These are phyloP conservation scores for Flaveria brownii DNA, from an alignment of 129 eudicot species.

Conservation along the genomic window DNA sequence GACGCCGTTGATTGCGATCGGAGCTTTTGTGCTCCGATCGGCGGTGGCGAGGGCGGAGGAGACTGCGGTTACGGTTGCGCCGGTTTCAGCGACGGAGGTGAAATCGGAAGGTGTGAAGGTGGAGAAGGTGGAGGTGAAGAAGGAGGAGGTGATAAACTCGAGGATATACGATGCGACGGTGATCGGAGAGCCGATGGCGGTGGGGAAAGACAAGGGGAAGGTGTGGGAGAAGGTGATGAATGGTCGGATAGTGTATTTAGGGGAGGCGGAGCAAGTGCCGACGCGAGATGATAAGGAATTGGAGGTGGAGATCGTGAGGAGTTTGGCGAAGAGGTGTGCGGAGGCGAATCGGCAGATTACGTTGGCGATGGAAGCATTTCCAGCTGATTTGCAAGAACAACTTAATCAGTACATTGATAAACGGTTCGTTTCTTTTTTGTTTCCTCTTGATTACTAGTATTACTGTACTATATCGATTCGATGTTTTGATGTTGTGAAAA, in stretches of 20 bases:
- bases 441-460: not conserved
- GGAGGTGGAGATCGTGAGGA: slow-evolving; percentile 86
- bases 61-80: slow-evolving; percentile 28
- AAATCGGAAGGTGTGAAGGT: slow-evolving; percentile 21
- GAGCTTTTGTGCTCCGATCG: slow-evolving; percentile 64
- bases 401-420: slow-evolving; percentile 58
- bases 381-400: slow-evolving; percentile 73
- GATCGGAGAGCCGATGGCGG: slow-evolving; percentile 96
- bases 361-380: slow-evolving; percentile 86
- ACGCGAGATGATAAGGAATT: slow-evolving; percentile 76
- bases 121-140: slow-evolving; percentile 44
- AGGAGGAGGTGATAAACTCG: slow-evolving; percentile 71
- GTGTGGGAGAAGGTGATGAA: slow-evolving; percentile 97
- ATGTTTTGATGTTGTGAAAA: not conserved
- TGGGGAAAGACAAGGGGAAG: slow-evolving; percentile 87
- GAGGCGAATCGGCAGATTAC: slow-evolving; percentile 62
- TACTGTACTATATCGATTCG: not conserved
- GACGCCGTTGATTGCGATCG: slow-evolving; percentile 65
- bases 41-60: slow-evolving; percentile 83
- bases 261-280: slow-evolving; percentile 98
- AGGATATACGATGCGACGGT: slow-evolving; percentile 95
- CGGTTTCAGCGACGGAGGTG: slow-evolving; percentile 28
- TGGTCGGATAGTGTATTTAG: slow-evolving; percentile 85
- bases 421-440: slow-evolving; percentile 46
- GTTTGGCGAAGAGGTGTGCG: slow-evolving; percentile 63